Conservation (phyloP, 2,329 filamentous ascomycete genomes). For the Clarireedia hainanense region DNA sequence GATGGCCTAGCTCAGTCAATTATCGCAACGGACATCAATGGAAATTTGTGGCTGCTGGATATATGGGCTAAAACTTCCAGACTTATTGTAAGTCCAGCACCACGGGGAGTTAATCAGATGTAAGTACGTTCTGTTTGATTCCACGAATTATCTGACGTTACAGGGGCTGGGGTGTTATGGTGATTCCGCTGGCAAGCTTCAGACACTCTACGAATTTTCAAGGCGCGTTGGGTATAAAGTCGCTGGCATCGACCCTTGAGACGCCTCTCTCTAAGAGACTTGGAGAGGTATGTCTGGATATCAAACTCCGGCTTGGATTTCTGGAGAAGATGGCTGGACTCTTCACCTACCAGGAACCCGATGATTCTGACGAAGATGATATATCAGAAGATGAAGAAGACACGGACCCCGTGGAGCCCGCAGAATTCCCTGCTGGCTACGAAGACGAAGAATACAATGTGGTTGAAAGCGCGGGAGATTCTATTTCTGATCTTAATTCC, state of each 20-base stretch:
- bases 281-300: background rate
- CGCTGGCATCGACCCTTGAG: background rate
- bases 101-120: background rate
- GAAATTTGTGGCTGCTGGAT: slow-evolving; percentile 12
- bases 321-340: too few relatives aligned
- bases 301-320: too few relatives aligned
- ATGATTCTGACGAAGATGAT: too few relatives aligned
- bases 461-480: too few relatives aligned
- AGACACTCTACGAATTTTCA: slow-evolving; percentile 10
- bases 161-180: slow-evolving; percentile 25
- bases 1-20: slow-evolving; percentile 18
- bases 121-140: background rate
- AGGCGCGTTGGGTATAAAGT: slow-evolving; percentile 8
- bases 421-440: too few relatives aligned
- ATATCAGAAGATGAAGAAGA: too few relatives aligned
- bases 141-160: background rate
- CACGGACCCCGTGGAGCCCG: too few relatives aligned
- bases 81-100: background rate
- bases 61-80: background rate
- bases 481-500: too few relatives aligned
- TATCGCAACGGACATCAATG: slow-evolving; percentile 23
- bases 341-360: too few relatives aligned
- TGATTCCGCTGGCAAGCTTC: slow-evolving; percentile 19
- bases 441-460: too few relatives aligned
- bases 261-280: background rate